Evolutionary conservation across 345 rosid genomes (phyloP), one percentile per base, ranked within the genome.

Genomic region (Odontarrhena argentea): DNA sequence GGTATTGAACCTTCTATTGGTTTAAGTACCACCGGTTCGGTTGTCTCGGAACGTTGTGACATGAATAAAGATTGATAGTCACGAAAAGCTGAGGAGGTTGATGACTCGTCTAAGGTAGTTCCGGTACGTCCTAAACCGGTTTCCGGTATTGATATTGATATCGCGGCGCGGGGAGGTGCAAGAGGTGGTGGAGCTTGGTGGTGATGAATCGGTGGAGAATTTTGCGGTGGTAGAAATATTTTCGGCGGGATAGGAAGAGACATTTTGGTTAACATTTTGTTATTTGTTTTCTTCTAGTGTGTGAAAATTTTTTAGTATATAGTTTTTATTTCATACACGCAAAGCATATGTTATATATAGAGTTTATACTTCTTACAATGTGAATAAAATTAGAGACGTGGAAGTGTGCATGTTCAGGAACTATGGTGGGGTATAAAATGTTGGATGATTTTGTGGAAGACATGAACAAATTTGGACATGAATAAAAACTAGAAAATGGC

Each of bases 61-160:
- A 86, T 45, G 46, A 87, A 89, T 35, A 92, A 59, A 66, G 86
- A 85, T 41, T 92, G 96, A 73, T 92, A 92, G 79, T 89, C 98
- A 80, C 91, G 89, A 56, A 84, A 92, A 8, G 91, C 93, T 3
- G 93, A 77, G 66, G 25, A 74, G 45, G 78, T 50, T 1, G 79
- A 58, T 1, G 79, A 58, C 14, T 89, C 96, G 11, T 56, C 55
- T 11, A 8, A 4, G 67, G 15, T 18, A 0, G 65, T 26, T 55
- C 41, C 25, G 30, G 58, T 47, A 32, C 50, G 63, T 38, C 43
- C 64, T 15, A 74, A 50, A 48, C 67, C 66, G 24, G 59, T 63
- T 43, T 66, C 79, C 8, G 87, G 80, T 32, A 74, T 45, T 2
- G 88, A 60, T 58, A 85, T 85, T 36, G 92, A 79, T 65, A 82